A percentile compares a stretch with the other conserved stretches of the same genome.
Conservation (phyloP, 208 protist species). For the Endotrypanum monterogeii region DNA sequence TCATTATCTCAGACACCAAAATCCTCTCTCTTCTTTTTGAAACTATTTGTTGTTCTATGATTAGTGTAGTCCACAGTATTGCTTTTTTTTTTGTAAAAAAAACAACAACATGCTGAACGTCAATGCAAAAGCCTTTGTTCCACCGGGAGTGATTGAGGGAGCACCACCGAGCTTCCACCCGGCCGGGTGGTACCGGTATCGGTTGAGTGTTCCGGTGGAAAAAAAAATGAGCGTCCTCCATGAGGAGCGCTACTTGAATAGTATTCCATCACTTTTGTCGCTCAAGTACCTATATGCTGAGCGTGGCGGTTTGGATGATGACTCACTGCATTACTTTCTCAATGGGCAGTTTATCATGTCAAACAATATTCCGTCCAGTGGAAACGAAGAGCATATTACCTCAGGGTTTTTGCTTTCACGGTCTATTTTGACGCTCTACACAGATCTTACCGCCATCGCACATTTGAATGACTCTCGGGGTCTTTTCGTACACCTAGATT, state of each 20-base stretch:
- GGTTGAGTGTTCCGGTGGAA: conserved; percentile 38
- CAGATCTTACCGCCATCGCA: conserved; percentile 33
- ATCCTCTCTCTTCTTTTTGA: not conserved
- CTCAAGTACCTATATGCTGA: conserved; percentile 51
- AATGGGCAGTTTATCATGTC: conserved; percentile 48
- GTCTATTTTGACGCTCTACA: conserved; percentile 54
- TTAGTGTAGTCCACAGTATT: not conserved
- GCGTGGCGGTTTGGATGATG: conserved; percentile 49
- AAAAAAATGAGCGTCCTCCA: conserved; percentile 33
- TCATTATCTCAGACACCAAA: not conserved
- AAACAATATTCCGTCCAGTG: conserved; percentile 31
- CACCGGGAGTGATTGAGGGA: conserved; percentile 35
- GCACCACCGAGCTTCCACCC: conserved; percentile 19
- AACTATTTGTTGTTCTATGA: not conserved
- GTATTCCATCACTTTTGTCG: conserved; percentile 52
- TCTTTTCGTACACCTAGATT: conserved; percentile 59
- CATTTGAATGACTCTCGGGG: conserved; percentile 57
- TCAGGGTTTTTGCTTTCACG: conserved; percentile 77
- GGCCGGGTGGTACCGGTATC: conserved; percentile 62
- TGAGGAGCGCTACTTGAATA: conserved; percentile 39
- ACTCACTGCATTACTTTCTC: conserved; percentile 56
- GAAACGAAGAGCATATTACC: conserved; percentile 18
- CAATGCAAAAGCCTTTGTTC: conserved; percentile 83
- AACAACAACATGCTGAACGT: conserved; percentile 60
- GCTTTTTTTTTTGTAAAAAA: not conserved